phyloP scores from a whole-genome alignment of 2,329 filamentous ascomycete species.

The Trichoderma sp. region DNA sequence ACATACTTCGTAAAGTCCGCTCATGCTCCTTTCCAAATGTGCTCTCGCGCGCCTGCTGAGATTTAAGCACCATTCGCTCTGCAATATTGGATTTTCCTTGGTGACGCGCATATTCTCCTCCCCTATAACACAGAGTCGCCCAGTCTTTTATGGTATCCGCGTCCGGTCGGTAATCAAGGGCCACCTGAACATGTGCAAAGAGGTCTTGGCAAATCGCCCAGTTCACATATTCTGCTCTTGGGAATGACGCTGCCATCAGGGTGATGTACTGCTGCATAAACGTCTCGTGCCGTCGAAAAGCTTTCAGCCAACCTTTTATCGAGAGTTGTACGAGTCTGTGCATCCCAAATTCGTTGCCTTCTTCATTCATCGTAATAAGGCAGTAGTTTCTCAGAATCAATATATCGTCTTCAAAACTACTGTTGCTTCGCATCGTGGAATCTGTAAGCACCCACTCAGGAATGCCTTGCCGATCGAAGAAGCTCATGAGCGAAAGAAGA shows the following conservation, averaged over 20 bases:
- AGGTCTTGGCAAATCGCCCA: neutral
- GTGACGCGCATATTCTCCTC: neutral
- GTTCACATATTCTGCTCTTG: neutral
- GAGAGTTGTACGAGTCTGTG: slow-evolving; percentile 21
- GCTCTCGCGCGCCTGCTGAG: neutral
- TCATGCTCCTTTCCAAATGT: neutral
- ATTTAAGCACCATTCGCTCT: neutral
- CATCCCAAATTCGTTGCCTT: slow-evolving; percentile 14
- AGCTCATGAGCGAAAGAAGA: slow-evolving; percentile 47
- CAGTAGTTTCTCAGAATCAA: neutral
- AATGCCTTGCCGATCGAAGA: slow-evolving; percentile 45
- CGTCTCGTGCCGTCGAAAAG: neutral
- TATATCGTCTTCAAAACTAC: neutral
- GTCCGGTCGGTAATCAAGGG: neutral
- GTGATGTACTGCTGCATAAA: neutral
- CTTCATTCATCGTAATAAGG: neutral
- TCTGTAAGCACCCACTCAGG: slow-evolving; percentile 20
- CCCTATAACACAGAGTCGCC: neutral
- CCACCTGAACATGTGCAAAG: neutral
- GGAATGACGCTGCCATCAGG: slow-evolving; percentile 21
- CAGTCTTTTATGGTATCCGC: neutral
- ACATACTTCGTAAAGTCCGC: neutral
- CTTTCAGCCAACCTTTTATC: neutral
- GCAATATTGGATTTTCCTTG: neutral
- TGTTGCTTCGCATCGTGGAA: accelerated